Evolutionary conservation across 2,329 filamentous ascomycete genomes (phyloP).

Genomic region (Penicillium occitanis): DNA sequence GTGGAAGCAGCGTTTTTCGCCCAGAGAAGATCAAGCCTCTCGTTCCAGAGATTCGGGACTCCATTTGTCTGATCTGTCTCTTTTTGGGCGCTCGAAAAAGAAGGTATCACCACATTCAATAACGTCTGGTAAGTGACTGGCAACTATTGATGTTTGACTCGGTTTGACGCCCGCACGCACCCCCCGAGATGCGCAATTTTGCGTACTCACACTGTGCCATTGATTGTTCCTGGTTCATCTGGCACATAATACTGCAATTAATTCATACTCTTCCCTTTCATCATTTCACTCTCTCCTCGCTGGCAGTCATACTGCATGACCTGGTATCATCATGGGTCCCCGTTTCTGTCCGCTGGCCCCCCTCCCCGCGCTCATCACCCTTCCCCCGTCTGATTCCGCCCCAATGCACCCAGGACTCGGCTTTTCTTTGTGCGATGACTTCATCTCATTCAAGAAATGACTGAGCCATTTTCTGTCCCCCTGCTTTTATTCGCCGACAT

Average conservation of each 20-base stretch:
- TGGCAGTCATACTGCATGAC: not conserved
- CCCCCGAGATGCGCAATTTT: conserved; percentile 12
- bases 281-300: conserved; percentile 6
- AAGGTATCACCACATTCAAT: conserved; percentile 30
- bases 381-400: conserved; percentile 22
- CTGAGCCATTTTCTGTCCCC: not conserved
- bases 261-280: not conserved
- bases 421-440: conserved; percentile 15
- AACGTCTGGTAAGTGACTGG: conserved; percentile 29
- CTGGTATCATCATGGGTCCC: conserved; percentile 20
- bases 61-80: conserved; percentile 35
- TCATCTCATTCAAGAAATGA: conserved; percentile 2
- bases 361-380: conserved; percentile 17
- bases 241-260: conserved; percentile 1
- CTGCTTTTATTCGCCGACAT: conserved; percentile 8
- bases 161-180: conserved; percentile 10
- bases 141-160: conserved; percentile 15
- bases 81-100: conserved; percentile 37
- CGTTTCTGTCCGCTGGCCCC: conserved; percentile 18
- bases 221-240: not conserved
- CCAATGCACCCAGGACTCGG: conserved; percentile 4
- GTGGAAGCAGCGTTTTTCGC: conserved; percentile 44
- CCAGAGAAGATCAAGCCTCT: conserved; percentile 42
- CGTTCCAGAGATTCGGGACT: conserved; percentile 36
- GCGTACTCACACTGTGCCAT: conserved; percentile 5